Base-by-base conservation (phyloP, 2,329 filamentous ascomycete species). In the Colletotrichum camelliae region DNA sequence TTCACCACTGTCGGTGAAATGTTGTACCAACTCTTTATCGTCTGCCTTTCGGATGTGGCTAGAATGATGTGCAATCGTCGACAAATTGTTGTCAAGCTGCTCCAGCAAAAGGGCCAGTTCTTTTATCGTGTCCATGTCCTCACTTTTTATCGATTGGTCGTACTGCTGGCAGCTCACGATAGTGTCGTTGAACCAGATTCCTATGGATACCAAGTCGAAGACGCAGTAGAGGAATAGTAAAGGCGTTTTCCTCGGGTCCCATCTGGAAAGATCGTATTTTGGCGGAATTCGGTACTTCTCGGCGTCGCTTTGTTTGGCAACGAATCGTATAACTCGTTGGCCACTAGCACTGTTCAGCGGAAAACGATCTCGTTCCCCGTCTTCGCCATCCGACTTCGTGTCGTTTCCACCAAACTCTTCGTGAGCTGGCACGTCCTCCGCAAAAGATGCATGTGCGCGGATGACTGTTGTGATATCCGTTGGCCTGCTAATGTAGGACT, bases 361-460 rank as follows among this genome's bases (percentile, higher is more conserved):
- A 16, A 39, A 39, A 16, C 37, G 7, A 4, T 18, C 37, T 18
- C 37, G 15, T 16, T 55, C n/a, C n/a, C 21, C 48, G 12, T 2
- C 39, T 10, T 16, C 2, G 31, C 33, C 7, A 21, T 21, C 29
- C 5, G 12, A 62, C 5, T 33, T 35, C 6, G 18, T 37, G 29
- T 62, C 2, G 10, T 3, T 12, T n/a, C 21, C 18, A 10, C n/a
- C 2, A 5, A n/a, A 12, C 2, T 4, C 5, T 4, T 21, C 13
- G 9, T 24, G 0, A 7, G 13, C 24, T 55, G n/a, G 10, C 9
- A 18, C 13, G 12, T 1, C 52, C 12, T 57, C 16, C 16, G 10
- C 16, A 43, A 5, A 10, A 7, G 39, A 3, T 9, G 31, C 16
- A 4, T 18, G 2, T n/a, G 1, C 4, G 39, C 39, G 16, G 39